Conservation (phyloP, 306 rosid genomes). For the Vicia faba region DNA sequence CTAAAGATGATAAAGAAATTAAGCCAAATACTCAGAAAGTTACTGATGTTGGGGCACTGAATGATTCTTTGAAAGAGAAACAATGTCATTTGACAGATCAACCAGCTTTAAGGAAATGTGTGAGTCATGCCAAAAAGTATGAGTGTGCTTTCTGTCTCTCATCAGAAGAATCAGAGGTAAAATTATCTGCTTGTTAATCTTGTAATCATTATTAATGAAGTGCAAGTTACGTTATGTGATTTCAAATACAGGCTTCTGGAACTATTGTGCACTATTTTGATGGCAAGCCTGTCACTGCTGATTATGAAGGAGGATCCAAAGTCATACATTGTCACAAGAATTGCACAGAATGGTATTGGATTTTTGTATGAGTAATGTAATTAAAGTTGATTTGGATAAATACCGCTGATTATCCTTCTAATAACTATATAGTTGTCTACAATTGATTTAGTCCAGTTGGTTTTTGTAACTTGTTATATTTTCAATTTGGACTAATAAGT, state of each 20-base stretch:
- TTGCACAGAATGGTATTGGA: constrained; percentile 89
- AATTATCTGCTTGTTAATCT: constrained; percentile 11
- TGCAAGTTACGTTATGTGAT: constrained; percentile 13
- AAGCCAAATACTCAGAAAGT: constrained; percentile 33
- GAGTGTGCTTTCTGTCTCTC: constrained; percentile 81
- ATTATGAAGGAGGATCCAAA: constrained; percentile 56
- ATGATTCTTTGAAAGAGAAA: constrained; percentile 44
- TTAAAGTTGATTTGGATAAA: background rate
- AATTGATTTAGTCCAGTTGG: constrained; percentile 15
- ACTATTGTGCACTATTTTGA: constrained; percentile 62
- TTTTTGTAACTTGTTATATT: constrained; percentile 17
- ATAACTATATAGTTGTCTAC: background rate
- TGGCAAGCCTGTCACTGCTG: constrained; percentile 60
- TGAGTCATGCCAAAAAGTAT: constrained; percentile 37
- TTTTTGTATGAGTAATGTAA: background rate
- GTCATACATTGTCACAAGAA: constrained; percentile 80
- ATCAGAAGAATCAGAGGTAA: constrained; percentile 85
- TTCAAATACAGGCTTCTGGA: constrained; percentile 72
- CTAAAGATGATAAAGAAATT: constrained; percentile 27
- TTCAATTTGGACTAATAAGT: constrained; percentile 26
- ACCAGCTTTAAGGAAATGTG: constrained; percentile 53
- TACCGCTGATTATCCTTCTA: constrained; percentile 9
- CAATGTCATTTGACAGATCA: constrained; percentile 36
- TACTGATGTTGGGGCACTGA: constrained; percentile 30
- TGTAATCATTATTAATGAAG: constrained; percentile 6